Base-by-base conservation (phyloP, 2,329 filamentous ascomycete genomes). In the Xylaria sp. region DNA sequence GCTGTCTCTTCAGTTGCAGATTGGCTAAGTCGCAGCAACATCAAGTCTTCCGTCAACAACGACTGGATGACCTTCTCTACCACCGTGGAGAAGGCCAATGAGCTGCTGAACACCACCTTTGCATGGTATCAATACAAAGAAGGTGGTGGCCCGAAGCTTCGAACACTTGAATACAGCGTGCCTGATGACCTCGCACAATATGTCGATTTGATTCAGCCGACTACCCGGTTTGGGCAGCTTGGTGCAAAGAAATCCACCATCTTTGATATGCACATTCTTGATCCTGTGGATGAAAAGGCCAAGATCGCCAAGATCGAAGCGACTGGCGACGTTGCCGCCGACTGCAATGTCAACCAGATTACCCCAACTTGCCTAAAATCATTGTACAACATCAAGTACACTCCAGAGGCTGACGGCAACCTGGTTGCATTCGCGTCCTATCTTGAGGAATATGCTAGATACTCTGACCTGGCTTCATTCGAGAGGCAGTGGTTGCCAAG, bases 351-450 rank as follows among this genome's bases (percentile, higher is more conserved):
- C 1, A 67, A 69, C 21, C 62, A 64, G 21, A 73, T 80, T 54
- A 82, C 80, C 0, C 82, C 82, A 0, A 72, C 74, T 1, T 84
- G 82, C 33, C 62, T 84, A 4, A 75, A 77, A 40, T 74, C 78
- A 6, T 69, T 83, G 14, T 84, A 84, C 71, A 77, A 78, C 2
- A 76, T 83, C 25, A 62, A 73, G 8, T 73, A 77, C 28, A 87
- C 89, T 8, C 78, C 84, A 7, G 87, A 75, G 21, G 84, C 87
- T 11, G 85, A 80, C 70, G 86, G 81, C 23, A 89, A 78, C 60
- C 84, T 82, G 61, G 85, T 89, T 53, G 89, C 89, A n/a, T 87
- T 92, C 17, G 68, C 69, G 19, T 81, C 80, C 4, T 84, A 82
- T 63, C 67, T 77, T 0, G 73, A 76, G 38, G 79, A 87, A 75